Evolutionary conservation across 371 early-diverging fungal species (phyloP).

Genomic region (Mucor mucedo): DNA sequence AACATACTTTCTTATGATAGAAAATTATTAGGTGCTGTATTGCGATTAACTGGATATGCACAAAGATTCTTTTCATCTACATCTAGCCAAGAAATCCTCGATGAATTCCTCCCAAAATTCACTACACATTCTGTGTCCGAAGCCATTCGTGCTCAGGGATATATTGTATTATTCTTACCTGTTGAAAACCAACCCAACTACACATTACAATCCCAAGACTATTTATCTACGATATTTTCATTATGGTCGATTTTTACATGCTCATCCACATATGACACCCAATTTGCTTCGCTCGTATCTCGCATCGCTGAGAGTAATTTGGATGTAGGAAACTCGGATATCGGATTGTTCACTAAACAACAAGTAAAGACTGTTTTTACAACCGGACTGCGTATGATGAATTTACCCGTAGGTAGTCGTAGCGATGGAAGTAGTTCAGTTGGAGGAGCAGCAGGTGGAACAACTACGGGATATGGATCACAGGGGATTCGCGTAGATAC

Average conservation of each 20-base stretch:
- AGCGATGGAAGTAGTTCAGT: conserved; percentile 45
- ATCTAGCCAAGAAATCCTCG: conserved; percentile 73
- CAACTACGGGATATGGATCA: conserved; percentile 44
- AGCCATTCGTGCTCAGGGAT: conserved; percentile 61
- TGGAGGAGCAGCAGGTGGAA: conserved; percentile 37
- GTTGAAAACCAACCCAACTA: conserved; percentile 32
- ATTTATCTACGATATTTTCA: conserved; percentile 81
- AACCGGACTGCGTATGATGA: conserved; percentile 70
- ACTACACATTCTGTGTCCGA: conserved; percentile 61
- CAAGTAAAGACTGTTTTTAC: conserved; percentile 76
- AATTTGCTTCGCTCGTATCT: conserved; percentile 70
- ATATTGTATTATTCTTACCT: conserved; percentile 67
- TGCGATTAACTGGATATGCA: conserved; percentile 46
- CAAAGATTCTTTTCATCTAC: conserved; percentile 68
- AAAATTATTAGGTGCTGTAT: conserved; percentile 38
- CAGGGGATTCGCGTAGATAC: conserved; percentile 40
- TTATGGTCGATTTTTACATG: conserved; percentile 76
- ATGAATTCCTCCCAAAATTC: conserved; percentile 71
- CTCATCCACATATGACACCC: conserved; percentile 63
- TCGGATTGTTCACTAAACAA: conserved; percentile 66
- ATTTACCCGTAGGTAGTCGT: conserved; percentile 80
- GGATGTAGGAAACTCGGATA: conserved; percentile 32
- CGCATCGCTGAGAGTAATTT: conserved; percentile 71
- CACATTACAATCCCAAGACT: conserved; percentile 57
- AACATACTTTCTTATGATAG: conserved; percentile 13